A percentile compares a stretch with the other conserved stretches of the same genome.
These are phyloP conservation scores for Botrytis aclada DNA, from an alignment of 2,329 filamentous ascomycete genomes.

Conservation along the genomic window DNA sequence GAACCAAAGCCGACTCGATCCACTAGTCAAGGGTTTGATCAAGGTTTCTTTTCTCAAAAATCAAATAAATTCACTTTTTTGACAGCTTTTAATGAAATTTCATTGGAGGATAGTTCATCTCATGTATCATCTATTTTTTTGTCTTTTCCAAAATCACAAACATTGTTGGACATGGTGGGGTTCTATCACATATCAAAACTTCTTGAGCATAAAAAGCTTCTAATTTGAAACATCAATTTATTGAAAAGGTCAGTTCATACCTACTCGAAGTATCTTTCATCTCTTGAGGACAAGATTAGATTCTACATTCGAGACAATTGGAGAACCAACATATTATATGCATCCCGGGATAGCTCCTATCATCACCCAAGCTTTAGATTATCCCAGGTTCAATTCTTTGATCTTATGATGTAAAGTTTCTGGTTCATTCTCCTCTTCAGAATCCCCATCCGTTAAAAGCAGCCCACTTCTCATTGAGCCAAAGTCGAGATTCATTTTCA, in stretches of 20 bases:
- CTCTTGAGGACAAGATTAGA: not conserved
- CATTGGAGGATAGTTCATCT: not conserved
- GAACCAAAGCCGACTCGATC: not conserved
- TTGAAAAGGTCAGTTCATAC: fast-evolving
- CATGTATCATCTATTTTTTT: not conserved
- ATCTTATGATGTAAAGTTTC: not conserved
- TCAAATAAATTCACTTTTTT: not conserved
- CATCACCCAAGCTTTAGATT: not conserved
- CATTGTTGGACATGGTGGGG: not conserved
- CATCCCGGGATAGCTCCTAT: not conserved
- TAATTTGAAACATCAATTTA: not conserved
- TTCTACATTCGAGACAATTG: not conserved
- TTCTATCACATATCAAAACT: not conserved
- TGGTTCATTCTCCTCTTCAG: not conserved
- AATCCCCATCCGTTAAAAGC: not conserved
- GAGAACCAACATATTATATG: not conserved
- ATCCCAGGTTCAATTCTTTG: not conserved
- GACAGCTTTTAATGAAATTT: not conserved
- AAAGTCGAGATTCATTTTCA: not conserved
- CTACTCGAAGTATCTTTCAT: not conserved
- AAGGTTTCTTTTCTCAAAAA: not conserved
- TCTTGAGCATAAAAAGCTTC: not conserved
- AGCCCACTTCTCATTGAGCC: not conserved
- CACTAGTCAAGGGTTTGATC: not conserved
- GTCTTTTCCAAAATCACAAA: not conserved